These are phyloP conservation scores for Chaetomium sp. DNA, from an alignment of 2,329 filamentous ascomycete genomes.

Conservation along the genomic window DNA sequence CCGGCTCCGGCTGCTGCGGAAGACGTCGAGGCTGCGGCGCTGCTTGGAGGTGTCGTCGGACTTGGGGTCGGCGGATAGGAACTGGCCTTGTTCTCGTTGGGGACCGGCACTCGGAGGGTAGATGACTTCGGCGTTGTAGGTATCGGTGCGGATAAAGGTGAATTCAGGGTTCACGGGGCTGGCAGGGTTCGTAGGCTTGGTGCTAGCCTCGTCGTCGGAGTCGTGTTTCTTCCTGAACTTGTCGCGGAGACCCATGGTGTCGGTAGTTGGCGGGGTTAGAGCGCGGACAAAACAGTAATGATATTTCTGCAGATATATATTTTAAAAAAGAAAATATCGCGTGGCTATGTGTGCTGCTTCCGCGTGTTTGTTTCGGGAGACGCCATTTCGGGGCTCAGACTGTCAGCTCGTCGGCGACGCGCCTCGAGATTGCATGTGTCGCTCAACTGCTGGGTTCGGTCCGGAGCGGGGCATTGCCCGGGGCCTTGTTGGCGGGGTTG, in stretches of 20 bases:
- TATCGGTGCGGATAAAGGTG: conserved; percentile 84
- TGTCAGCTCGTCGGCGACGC: conserved; percentile 27
- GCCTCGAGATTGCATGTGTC: conserved; percentile 22
- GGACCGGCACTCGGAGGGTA: conserved; percentile 57
- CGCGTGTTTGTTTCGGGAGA: conserved; percentile 3
- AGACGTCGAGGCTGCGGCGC: conserved; percentile 41
- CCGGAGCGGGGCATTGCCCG: conserved; percentile 25
- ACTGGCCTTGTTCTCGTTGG: conserved; percentile 31
- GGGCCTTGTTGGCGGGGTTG: not conserved
- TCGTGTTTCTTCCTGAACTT: conserved; percentile 58
- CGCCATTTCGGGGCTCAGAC: conserved; percentile 23
- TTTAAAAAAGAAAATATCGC: not conserved
- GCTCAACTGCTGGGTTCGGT: conserved; percentile 12
- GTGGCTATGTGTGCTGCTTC: conserved; percentile 9
- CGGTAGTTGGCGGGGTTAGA: not conserved
- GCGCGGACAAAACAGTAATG: not conserved
- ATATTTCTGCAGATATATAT: not conserved
- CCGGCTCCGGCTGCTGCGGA: conserved; percentile 47
- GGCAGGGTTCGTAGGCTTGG: conserved; percentile 38
- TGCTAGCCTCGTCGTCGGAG: conserved; percentile 42
- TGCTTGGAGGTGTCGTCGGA: conserved; percentile 23
- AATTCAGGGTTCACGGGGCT: conserved; percentile 63
- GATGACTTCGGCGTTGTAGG: conserved; percentile 76
- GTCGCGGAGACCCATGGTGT: conserved; percentile 54
- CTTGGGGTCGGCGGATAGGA: conserved; percentile 34